These are phyloP conservation scores for Pseudomicrostroma phylloplanum DNA, from an alignment of 1,284 basidiomycete genomes.

Conservation along the genomic window DNA sequence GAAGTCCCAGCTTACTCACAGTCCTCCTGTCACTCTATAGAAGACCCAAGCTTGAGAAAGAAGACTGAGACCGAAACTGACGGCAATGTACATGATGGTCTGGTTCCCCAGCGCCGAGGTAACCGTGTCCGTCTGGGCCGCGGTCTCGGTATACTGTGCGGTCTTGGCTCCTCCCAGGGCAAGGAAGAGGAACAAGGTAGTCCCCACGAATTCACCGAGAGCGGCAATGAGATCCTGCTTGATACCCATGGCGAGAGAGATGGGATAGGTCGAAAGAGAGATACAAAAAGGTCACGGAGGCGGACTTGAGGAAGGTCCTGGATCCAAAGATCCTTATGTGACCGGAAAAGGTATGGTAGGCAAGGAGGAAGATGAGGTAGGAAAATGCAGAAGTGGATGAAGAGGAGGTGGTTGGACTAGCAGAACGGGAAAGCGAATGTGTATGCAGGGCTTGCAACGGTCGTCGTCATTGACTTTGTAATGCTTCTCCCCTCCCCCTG, in stretches of 20 bases:
- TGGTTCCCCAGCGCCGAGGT: conserved; percentile 3
- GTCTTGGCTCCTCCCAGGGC: conserved; percentile 16
- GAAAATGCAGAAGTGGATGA: too few species aligned
- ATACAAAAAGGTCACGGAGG: neutral
- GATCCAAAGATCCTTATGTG: too few species aligned
- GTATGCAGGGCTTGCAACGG: too few species aligned
- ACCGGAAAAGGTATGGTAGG: too few species aligned
- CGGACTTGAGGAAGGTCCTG: too few species aligned
- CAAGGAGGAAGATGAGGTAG: too few species aligned
- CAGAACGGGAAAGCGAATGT: too few species aligned
- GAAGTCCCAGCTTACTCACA: conserved; percentile 44
- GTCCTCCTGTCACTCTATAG: conserved; percentile 65
- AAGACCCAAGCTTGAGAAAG: conserved; percentile 59
- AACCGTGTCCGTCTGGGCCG: conserved; percentile 9
- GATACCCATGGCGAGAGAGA: neutral
- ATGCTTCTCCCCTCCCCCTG: too few species aligned
- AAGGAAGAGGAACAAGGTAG: conserved; percentile 13
- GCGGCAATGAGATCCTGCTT: conserved; percentile 16
- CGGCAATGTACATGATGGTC: conserved; percentile 35
- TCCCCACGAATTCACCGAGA: conserved; percentile 16
- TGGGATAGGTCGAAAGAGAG: neutral
- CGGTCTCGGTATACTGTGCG: conserved; percentile 1
- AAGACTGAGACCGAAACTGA: conserved; percentile 33
- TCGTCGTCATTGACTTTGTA: too few species aligned
- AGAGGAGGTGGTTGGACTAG: too few species aligned